phyloP scores from a whole-genome alignment of 2,329 filamentous ascomycete species.

The Stagonosporopsis rhizophila region DNA sequence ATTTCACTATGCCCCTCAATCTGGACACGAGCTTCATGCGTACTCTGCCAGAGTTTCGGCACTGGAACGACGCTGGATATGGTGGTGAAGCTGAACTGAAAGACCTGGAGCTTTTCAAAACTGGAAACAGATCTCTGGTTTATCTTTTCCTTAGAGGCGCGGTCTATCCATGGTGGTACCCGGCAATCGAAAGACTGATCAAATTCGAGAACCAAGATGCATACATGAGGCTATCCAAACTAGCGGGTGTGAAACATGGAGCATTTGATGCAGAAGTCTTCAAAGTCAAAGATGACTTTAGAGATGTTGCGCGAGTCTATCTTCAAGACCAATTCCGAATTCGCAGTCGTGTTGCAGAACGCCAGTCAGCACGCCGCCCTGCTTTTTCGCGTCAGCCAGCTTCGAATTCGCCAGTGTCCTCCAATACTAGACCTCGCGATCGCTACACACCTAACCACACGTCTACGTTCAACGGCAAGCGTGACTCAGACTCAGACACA shows the following conservation, averaged over 20 bases:
- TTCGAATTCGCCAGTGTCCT: too few species aligned
- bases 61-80: not conserved
- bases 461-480: too few species aligned
- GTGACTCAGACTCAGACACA: too few species aligned
- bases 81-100: not conserved
- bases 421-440: too few species aligned
- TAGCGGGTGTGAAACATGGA: too few species aligned
- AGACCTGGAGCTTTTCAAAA: not conserved
- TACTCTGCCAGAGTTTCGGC: not conserved
- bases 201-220: not conserved
- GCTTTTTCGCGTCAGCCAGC: too few species aligned
- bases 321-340: too few species aligned
- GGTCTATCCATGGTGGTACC: not conserved
- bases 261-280: not conserved
- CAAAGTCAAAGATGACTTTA: not conserved
- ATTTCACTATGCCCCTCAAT: not conserved
- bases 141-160: not conserved
- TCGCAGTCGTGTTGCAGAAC: too few species aligned
- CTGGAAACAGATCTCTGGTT: not conserved
- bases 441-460: too few species aligned
- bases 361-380: too few species aligned
- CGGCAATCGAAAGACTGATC: not conserved
- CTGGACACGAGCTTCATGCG: not conserved
- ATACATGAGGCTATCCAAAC: not conserved
- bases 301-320: too few species aligned